These are phyloP conservation scores for Prunus dulcis DNA, from an alignment of 306 rosid species.

Conservation along the genomic window DNA sequence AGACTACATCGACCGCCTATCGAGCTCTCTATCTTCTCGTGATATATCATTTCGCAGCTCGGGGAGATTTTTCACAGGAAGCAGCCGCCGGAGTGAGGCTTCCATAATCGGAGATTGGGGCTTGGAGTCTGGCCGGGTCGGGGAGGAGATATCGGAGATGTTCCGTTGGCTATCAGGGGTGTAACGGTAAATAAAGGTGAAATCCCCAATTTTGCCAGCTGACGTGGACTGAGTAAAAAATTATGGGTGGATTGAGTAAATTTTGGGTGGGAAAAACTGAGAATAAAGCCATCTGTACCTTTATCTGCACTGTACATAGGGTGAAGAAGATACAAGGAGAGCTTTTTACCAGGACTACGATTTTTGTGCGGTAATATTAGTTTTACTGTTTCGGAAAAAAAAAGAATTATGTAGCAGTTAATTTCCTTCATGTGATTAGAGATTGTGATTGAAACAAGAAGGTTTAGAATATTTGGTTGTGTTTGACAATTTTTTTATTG, in stretches of 20 bases:
- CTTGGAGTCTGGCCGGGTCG: slow-evolving; percentile 55
- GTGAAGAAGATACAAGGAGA: background rate
- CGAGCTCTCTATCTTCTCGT: slow-evolving; percentile 63
- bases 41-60: slow-evolving; percentile 79
- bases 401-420: background rate
- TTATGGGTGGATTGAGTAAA: slow-evolving; percentile 13
- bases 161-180: slow-evolving; percentile 96
- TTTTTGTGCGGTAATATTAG: background rate
- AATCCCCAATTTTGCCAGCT: background rate
- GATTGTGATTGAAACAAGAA: background rate
- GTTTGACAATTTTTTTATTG: background rate
- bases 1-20: slow-evolving; percentile 71
- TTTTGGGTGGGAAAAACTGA: slow-evolving; percentile 1
- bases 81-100: slow-evolving; percentile 68
- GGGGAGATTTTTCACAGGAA: slow-evolving; percentile 61
- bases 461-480: background rate
- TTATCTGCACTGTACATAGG: background rate
- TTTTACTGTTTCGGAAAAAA: background rate
- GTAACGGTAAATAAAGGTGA: slow-evolving; percentile 13
- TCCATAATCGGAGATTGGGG: slow-evolving; percentile 48
- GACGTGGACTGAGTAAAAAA: background rate
- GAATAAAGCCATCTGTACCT: background rate
- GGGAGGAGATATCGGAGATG: slow-evolving; percentile 76
- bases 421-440: background rate
- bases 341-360: background rate